A percentile compares a stretch with the other conserved stretches of the same genome.
These are phyloP conservation scores for Salix exigua DNA, from an alignment of 345 rosid genomes.

Conservation along the genomic window DNA sequence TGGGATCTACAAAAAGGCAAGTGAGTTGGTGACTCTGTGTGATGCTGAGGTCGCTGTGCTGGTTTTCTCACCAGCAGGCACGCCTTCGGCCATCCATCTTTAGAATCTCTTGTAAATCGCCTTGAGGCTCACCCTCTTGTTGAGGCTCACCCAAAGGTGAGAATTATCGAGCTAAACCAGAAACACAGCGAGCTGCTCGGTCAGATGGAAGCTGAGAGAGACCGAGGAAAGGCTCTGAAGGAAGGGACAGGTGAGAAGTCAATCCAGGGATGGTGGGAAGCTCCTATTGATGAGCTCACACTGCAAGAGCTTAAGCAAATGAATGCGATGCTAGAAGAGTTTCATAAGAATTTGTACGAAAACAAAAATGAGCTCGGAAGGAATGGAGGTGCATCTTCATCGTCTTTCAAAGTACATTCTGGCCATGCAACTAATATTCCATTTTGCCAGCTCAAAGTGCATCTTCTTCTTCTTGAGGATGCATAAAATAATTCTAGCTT, in stretches of 20 bases:
- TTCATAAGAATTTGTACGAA: background rate
- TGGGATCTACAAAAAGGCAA: constrained; percentile 39
- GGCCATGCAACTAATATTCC: background rate
- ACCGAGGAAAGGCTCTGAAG: constrained; percentile 5
- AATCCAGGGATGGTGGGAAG: constrained; percentile 21
- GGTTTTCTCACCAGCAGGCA: constrained; percentile 13
- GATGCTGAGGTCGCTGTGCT: constrained; percentile 8
- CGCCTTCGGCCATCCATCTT: constrained; percentile 8
- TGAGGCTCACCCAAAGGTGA: constrained; percentile 27
- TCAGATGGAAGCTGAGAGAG: constrained; percentile 17
- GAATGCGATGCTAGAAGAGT: background rate
- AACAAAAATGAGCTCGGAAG: background rate
- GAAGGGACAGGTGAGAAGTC: background rate
- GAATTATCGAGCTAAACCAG: constrained; percentile 17
- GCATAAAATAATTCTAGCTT: no score
- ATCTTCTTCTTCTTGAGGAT: no score
- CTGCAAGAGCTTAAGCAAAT: background rate
- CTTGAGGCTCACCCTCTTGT: constrained; percentile 24
- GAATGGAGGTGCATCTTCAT: background rate
- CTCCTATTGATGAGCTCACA: constrained; percentile 13
- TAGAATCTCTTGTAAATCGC: constrained; percentile 15
- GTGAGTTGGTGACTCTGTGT: constrained; percentile 20
- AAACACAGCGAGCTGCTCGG: background rate
- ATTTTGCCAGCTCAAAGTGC: background rate
- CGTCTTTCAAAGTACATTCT: background rate